Percentiles rank a stretch among this genome's conserved stretches.
Evolutionary conservation across 495 filamentous ascomycete species (phyloP).

Genomic region (Lophiotrema nucula): DNA sequence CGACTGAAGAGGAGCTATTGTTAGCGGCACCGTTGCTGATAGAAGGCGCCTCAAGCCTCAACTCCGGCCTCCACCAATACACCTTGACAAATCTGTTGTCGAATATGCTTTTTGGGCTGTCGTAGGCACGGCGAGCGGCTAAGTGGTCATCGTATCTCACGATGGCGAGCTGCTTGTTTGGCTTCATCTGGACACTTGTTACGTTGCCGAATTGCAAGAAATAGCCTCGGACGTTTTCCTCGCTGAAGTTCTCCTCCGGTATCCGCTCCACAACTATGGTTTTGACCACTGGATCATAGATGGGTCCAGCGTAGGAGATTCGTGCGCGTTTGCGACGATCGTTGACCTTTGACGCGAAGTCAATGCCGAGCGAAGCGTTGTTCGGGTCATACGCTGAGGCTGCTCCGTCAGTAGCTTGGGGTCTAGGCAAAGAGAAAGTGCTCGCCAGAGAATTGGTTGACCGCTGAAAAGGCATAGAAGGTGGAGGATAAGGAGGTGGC

Average conservation of each 20-base stretch:
- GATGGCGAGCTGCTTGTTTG: slow-evolving; percentile 73
- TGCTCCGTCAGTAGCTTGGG: background rate
- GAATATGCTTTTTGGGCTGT: slow-evolving; percentile 91
- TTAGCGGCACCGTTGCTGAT: slow-evolving; percentile 27
- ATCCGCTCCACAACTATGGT: slow-evolving; percentile 92
- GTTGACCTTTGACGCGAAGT: background rate
- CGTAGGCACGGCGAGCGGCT: slow-evolving; percentile 77
- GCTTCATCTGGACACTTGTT: slow-evolving; percentile 67
- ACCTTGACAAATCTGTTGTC: slow-evolving; percentile 98
- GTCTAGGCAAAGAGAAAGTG: background rate
- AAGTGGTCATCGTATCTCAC: slow-evolving; percentile 75
- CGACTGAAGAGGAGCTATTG: background rate
- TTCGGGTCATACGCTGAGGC: background rate
- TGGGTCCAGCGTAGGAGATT: slow-evolving; percentile 74
- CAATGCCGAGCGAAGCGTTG: background rate
- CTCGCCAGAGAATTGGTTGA: too few species aligned
- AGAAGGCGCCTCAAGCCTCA: too few species aligned
- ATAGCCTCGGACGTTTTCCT: slow-evolving; percentile 71
- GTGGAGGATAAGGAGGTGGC: too few species aligned
- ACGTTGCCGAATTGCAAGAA: slow-evolving; percentile 85
- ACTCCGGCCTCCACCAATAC: slow-evolving; percentile 80
- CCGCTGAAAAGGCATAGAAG: too few species aligned
- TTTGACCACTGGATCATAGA: slow-evolving; percentile 69
- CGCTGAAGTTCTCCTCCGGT: slow-evolving; percentile 79
- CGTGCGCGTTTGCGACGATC: slow-evolving; percentile 55